Base-by-base conservation (phyloP, 2,329 filamentous ascomycete genomes). In the Leptodontidium sp. region DNA sequence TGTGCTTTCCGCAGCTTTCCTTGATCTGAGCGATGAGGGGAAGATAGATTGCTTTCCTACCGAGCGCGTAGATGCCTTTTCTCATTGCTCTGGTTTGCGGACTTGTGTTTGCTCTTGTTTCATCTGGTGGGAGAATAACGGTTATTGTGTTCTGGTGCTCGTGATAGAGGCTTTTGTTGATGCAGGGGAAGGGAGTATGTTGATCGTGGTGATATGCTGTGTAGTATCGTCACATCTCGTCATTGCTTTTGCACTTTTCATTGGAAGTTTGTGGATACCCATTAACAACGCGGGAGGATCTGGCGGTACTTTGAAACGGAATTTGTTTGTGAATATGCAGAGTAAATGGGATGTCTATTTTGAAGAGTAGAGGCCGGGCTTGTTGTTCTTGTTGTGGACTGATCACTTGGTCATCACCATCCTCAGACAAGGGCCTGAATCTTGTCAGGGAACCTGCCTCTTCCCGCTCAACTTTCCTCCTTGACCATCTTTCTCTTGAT, bases 281-380 rank as follows among this genome's bases (percentile, higher is more conserved):
- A 11, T 49, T 21, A 21, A 12, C 2, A 12, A 49, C 21, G 15
- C 21, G 11, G 26, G 4, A 24, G 8, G 14, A 1, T 1, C 12
- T 24, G 59, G 59, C 40, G 26, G 43, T 32, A 45, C 15, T 62
- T n/a, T 62, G 26, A 49, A 62, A 62, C 43, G 8, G 8, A 35
- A 9, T 35, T 11, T 62, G 43, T 62, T 62, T 49, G 29, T 35
- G 29, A 50, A 26, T 62, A 50, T 49, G 59, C 59, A 62, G 35
- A 40, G 7, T 40, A 9, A 9, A 32, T 32, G 26, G 14, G n/a
- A 53, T 53, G 24, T 21, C 21, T 21, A 35, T 4, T n/a, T 35
- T 14, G 7, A n/a, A 35, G 14, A 6, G 26, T 32, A 6, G 26
- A 35, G 7, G 15, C 9, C n/a, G 12, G 9, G 26, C 26, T 17